Evolutionary conservation across 2,329 filamentous ascomycete genomes (phyloP), one percentile per base, ranked within the genome.

Genomic region (Elsinoe necatrix): DNA sequence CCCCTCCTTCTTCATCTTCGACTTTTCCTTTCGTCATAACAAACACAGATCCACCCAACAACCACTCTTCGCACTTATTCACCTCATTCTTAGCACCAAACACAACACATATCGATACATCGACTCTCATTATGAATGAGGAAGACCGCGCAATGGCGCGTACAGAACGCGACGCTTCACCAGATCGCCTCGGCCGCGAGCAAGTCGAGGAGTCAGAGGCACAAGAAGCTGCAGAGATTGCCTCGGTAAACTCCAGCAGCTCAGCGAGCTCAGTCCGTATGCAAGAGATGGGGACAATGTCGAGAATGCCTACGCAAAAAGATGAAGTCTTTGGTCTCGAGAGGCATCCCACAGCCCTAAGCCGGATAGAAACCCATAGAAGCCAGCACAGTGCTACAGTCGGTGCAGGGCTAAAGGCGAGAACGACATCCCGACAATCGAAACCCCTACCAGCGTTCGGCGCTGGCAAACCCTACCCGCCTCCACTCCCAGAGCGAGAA

Each of bases 351-450:
- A 88, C 85, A 7, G 84, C 80, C 55, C 74, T 91, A 58, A 82
- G 80, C 67, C 80, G 87, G 35, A 89, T 91, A 61, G 79, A 85
- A 45, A 89, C 87, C 3, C 79, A 82, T 34, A 74, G 80, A 51
- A 85, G 82, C 61, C 86, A 90, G 69, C 86, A 90, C 68, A 81
- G 76, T 61, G 78, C 73, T 55, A 91, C 87, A 2, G 86, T 91
- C n/a, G 87, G 87, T 59, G 68, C 66, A 21, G 60, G 64, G 64
- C 56, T 71, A 12, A 73, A 69, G 51, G 72, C 72, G 58, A 64
- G 65, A 35, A 56, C 58, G 14, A 74, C 70, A 66, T 76, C 72
- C 45, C 72, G 79, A 50, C 75, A 80, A 50, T 81, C 76, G 4
- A 75, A 72, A 65, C 83, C 85, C 0, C 66, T 90, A 57, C 87